Evolutionary conservation across 1,284 basidiomycete genomes (phyloP).

Genomic region (Sphagnurus paluster): DNA sequence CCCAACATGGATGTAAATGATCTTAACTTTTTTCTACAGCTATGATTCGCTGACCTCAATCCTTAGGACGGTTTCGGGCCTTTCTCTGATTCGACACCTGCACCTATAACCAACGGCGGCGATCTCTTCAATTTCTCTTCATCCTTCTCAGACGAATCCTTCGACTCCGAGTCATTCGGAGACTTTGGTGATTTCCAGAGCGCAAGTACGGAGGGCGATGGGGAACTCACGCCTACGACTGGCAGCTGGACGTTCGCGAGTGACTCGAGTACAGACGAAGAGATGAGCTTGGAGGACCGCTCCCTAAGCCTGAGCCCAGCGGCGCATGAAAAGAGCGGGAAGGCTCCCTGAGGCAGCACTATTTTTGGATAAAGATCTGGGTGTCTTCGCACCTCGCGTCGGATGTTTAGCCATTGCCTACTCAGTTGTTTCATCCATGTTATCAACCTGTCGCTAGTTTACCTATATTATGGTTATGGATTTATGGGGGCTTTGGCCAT

Average conservation of each 20-base stretch:
- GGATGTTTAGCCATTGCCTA: not conserved
- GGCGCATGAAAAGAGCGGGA: slow-evolving; percentile 4
- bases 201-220: slow-evolving; percentile 38
- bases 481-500: not conserved
- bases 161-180: slow-evolving; percentile 56
- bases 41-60: slow-evolving; percentile 12
- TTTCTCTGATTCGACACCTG: slow-evolving; percentile 63
- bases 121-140: slow-evolving; percentile 65
- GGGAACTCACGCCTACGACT: slow-evolving; percentile 61
- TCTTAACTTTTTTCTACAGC: not conserved
- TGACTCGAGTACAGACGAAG: slow-evolving; percentile 25
- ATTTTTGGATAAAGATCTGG: not conserved
- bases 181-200: slow-evolving; percentile 77
- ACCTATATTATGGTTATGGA: not conserved
- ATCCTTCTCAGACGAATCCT: slow-evolving; percentile 58
- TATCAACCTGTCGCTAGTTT: not conserved
- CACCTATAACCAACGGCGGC: slow-evolving; percentile 18
- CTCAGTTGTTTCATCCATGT: not conserved
- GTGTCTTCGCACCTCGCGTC: not conserved
- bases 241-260: slow-evolving; percentile 65
- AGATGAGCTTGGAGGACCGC: slow-evolving; percentile 16
- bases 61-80: slow-evolving; percentile 70
- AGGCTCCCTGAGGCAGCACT: not conserved
- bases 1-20: slow-evolving; percentile 50
- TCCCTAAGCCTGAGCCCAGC: slow-evolving; percentile 13